phyloP scores from a whole-genome alignment of 768 basidiomycete species.

The Xerocomus spinulosus region DNA sequence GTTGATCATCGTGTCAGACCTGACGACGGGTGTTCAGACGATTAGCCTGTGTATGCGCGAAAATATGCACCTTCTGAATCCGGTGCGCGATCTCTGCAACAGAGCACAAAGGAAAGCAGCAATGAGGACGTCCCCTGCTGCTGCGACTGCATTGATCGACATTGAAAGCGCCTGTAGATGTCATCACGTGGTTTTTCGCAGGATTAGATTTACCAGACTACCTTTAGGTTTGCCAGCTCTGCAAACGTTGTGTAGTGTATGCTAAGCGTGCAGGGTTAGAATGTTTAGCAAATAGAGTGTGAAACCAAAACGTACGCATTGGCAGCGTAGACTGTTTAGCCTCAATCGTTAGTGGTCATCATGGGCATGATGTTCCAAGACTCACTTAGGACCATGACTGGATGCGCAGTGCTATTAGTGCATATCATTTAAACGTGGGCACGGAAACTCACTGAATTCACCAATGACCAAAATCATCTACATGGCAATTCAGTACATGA shows the following conservation, averaged over 20 bases:
- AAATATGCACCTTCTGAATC: slow-evolving; percentile 40
- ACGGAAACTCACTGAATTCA: slow-evolving; percentile 40
- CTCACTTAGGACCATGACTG: slow-evolving; percentile 37
- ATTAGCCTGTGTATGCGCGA: neutral
- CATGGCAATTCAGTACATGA: neutral
- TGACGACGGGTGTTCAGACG: slow-evolving; percentile 2
- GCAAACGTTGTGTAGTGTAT: slow-evolving; percentile 41
- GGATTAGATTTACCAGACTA: neutral
- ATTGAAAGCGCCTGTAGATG: slow-evolving; percentile 39
- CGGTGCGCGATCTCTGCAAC: slow-evolving; percentile 48
- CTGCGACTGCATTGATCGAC: slow-evolving; percentile 53
- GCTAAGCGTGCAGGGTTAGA: slow-evolving; percentile 27
- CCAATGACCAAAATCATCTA: slow-evolving; percentile 34
- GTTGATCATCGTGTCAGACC: slow-evolving; percentile 55
- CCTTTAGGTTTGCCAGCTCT: slow-evolving; percentile 47
- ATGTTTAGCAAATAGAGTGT: neutral
- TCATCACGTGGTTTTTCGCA: neutral
- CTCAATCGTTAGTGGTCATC: slow-evolving; percentile 5
- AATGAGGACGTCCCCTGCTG: slow-evolving; percentile 49
- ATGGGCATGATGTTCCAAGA: neutral
- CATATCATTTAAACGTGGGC: no score
- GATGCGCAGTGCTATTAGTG: no score
- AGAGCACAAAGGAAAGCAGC: slow-evolving; percentile 43
- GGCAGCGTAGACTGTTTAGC: slow-evolving; percentile 31
- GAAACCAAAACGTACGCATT: slow-evolving; percentile 32